Evolutionary conservation across 495 filamentous ascomycete species (phyloP).

Genomic region (Penicillium verhagenii): DNA sequence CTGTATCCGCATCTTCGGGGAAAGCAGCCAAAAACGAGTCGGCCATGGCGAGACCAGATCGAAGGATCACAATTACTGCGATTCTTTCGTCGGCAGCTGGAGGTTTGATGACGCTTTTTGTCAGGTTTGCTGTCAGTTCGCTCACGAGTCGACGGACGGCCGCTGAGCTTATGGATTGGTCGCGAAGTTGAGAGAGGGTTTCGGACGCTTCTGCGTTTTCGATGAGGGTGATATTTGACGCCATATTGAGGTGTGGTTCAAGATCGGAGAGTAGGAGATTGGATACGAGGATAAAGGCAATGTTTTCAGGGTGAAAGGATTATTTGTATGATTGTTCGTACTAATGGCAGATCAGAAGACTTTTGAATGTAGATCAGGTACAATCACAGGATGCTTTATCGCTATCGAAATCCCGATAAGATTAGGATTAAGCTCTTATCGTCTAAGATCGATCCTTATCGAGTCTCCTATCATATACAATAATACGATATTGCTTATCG

Average conservation of each 20-base stretch:
- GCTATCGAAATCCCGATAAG: neutral
- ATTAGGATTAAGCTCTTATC: neutral
- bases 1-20: constrained; percentile 15
- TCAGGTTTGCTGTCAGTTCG: constrained; percentile 18
- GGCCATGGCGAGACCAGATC: constrained; percentile 32
- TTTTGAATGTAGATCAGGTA: neutral
- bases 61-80: constrained; percentile 29
- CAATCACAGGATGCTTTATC: neutral
- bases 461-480: no score
- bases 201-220: constrained; percentile 9
- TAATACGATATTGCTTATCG: no score
- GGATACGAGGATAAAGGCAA: neutral
- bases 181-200: constrained; percentile 24
- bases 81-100: constrained; percentile 17
- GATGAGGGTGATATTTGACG: constrained; percentile 19
- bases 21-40: constrained; percentile 25
- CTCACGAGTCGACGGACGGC: constrained; percentile 22
- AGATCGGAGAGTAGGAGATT: neutral
- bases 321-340: neutral
- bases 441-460: neutral
- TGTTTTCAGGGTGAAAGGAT: neutral
- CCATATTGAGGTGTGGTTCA: no score
- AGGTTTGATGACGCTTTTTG: constrained; percentile 12
- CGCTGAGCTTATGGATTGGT: constrained; percentile 20
- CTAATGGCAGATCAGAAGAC: no score